These are phyloP conservation scores for Furcasterigmium furcatum DNA, from an alignment of 2,329 filamentous ascomycete genomes.

Conservation along the genomic window DNA sequence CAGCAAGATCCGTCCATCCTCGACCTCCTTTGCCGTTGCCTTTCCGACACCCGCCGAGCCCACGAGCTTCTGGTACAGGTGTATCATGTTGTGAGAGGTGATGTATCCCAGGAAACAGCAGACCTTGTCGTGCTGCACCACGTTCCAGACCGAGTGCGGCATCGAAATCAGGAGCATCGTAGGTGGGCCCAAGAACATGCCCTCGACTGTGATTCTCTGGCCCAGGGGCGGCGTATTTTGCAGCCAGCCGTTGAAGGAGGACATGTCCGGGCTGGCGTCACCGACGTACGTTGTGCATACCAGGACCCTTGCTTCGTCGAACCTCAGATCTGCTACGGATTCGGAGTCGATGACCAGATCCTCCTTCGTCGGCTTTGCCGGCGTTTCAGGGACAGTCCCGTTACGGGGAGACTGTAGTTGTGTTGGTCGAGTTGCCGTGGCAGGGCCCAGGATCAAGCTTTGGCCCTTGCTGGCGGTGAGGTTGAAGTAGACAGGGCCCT, in stretches of 20 bases:
- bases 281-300: slow-evolving; percentile 66
- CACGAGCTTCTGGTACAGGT: slow-evolving; percentile 58
- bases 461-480: slow-evolving; percentile 52
- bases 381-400: slow-evolving; percentile 8
- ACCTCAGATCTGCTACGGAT: slow-evolving; percentile 51
- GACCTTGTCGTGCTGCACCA: slow-evolving; percentile 64
- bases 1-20: slow-evolving; percentile 54
- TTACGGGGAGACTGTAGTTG: slow-evolving; percentile 24
- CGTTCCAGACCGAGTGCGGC: slow-evolving; percentile 60
- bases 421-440: slow-evolving; percentile 27
- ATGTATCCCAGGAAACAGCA: slow-evolving; percentile 64
- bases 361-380: slow-evolving; percentile 22
- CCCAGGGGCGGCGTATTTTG: slow-evolving; percentile 54
- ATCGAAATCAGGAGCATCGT: slow-evolving; percentile 66
- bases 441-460: slow-evolving; percentile 48
- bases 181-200: slow-evolving; percentile 65
- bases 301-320: slow-evolving; percentile 60
- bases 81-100: slow-evolving; percentile 65
- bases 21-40: slow-evolving; percentile 48
- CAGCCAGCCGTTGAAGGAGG: slow-evolving; percentile 65
- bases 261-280: slow-evolving; percentile 63
- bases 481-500: slow-evolving; percentile 50
- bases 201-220: slow-evolving; percentile 59
- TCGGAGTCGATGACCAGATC: slow-evolving; percentile 43
- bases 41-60: slow-evolving; percentile 39